A percentile compares a stretch with the other conserved stretches of the same genome.
phyloP scores from a whole-genome alignment of 1,284 basidiomycete genomes.

The Pseudozyma tsukubaensis region DNA sequence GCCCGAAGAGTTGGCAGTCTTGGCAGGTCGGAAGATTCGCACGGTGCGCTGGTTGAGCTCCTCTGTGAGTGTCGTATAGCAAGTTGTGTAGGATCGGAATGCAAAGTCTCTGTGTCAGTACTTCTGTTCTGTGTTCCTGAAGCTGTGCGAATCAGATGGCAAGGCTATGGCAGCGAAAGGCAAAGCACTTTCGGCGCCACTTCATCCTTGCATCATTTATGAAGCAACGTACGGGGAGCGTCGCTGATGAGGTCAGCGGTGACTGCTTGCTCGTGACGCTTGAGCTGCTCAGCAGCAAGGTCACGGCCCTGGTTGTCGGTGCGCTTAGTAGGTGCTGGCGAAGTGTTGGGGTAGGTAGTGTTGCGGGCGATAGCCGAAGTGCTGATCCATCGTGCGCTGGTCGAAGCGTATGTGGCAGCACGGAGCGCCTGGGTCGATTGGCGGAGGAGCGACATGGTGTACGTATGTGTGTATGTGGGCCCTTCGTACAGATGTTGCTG shows the following conservation, averaged over 20 bases:
- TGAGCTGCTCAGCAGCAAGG: conserved; percentile 55
- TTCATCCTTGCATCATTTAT: background rate
- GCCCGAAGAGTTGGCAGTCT: conserved; percentile 95
- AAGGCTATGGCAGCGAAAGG: background rate
- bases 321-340: conserved; percentile 36
- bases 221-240: conserved; percentile 54
- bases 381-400: conserved; percentile 44
- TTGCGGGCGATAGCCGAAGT: conserved; percentile 37
- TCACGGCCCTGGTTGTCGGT: conserved; percentile 44
- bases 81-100: background rate
- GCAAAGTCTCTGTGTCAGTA: background rate
- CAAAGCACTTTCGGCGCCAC: background rate
- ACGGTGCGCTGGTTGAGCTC: conserved; percentile 88
- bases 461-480: conserved; percentile 5
- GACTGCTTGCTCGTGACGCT: conserved; percentile 46
- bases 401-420: conserved; percentile 30
- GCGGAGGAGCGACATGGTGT: conserved; percentile 36
- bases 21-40: conserved; percentile 91
- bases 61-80: conserved; percentile 71
- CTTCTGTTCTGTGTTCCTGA: background rate
- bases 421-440: conserved; percentile 48
- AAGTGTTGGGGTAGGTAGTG: conserved; percentile 35
- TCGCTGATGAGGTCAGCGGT: conserved; percentile 56
- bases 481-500: conserved; percentile 11
- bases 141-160: background rate